Evolutionary conservation across 495 filamentous ascomycete species (phyloP), one percentile per base, ranked within the genome.

Genomic region (Penicillium salamii): DNA sequence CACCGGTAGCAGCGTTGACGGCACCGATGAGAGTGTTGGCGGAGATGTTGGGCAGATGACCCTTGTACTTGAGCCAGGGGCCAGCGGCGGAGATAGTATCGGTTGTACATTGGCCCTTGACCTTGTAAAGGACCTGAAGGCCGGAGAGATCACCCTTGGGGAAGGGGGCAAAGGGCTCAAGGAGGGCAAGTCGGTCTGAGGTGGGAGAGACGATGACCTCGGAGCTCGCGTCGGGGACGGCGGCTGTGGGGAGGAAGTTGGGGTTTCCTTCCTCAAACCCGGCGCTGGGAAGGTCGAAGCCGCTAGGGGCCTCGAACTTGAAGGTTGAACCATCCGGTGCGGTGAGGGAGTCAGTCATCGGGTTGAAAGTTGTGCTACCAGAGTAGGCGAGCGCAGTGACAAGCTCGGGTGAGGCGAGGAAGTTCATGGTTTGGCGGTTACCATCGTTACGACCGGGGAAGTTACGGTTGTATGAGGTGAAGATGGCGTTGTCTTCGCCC

Each of bases 51-150:
- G 92, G 90, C 26, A 98, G 81, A 67, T 98, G 93, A 53, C 93
- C 93, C 78, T 97, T 97, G 82, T 96, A 98, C 71, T 97, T 97
- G 29, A 98, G 78, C 93, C 93, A 98, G 3, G 91, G 91, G 5
- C 93, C 93, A 3, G 93, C 93, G 5, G 92, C 93, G 17, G 91
- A 97, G 67, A 98, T 98, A 51, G 93, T 96, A 70, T 98, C 93
- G 28, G 93, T 98, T 29, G 93, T 96, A 81, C 93, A 97, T 70
- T 98, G 95, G 47, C 93, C 93, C 49, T 89, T 86, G 40, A 97
- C 87, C 73, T 96, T 97, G 77, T 93, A 90, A 12, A 98, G 84
- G 14, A 98, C 89, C 21, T 64, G 58, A 28, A 73, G 65, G 31
- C 78, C 80, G 18, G 78, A 74, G 15, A 97, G 80, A 21, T 97